Percentiles rank a stretch among this genome's conserved stretches.
These are phyloP conservation scores for Pezicula rhizophila DNA, from an alignment of 2,329 filamentous ascomycete species.

Conservation along the genomic window DNA sequence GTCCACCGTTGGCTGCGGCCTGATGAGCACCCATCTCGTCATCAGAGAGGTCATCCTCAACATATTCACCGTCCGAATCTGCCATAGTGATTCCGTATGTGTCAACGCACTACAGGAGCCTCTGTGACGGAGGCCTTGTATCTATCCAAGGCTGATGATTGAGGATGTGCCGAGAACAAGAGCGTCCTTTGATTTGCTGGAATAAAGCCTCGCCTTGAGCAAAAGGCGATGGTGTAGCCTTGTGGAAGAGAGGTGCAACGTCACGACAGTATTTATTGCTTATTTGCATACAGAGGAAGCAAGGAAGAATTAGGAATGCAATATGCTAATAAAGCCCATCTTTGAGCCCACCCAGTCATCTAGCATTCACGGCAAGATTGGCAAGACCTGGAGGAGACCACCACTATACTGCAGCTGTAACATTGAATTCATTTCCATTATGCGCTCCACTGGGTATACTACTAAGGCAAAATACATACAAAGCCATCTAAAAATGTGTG, in stretches of 20 bases:
- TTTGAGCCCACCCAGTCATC: no score
- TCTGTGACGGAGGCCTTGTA: background rate
- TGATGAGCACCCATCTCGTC: constrained; percentile 47
- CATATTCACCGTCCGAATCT: constrained; percentile 67
- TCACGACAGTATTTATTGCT: no score
- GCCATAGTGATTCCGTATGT: constrained; percentile 44
- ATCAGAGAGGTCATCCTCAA: constrained; percentile 56
- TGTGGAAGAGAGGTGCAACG: no score
- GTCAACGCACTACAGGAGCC: background rate
- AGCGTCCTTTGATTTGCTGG: no score
- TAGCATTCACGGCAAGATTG: no score
- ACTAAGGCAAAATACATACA: constrained; percentile 25
- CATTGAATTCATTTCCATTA: constrained; percentile 13
- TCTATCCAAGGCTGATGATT: constrained; percentile 2
- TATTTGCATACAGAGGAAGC: no score
- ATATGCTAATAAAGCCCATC: no score
- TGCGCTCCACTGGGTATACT: constrained; percentile 24
- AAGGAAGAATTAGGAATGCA: no score
- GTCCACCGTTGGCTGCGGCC: constrained; percentile 8
- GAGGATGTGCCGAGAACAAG: background rate
- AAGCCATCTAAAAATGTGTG: constrained; percentile 7
- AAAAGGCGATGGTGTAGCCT: no score
- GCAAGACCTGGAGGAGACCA: no score
- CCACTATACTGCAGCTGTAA: no score
- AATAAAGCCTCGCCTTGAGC: no score